phyloP scores from a whole-genome alignment of 352 stramenopile species.

The Globisporangium heterothallicum region DNA sequence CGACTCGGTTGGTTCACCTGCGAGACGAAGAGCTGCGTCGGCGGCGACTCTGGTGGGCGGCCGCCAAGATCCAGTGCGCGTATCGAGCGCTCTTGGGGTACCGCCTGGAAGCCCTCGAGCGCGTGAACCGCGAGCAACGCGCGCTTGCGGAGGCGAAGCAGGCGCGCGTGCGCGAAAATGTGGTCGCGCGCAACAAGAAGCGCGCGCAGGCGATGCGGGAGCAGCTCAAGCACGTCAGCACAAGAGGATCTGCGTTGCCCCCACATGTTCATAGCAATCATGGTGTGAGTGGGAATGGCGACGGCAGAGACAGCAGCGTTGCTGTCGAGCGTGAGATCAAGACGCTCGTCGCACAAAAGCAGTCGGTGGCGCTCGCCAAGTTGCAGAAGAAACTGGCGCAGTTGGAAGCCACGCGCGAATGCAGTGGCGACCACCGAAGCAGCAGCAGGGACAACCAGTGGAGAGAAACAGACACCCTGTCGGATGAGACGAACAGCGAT shows the following conservation, averaged over 20 bases:
- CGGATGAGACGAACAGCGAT: not conserved
- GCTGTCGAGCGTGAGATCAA: not conserved
- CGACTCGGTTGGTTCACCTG: constrained; percentile 12
- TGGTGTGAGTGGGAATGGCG: too few relatives aligned
- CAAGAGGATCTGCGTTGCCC: too few relatives aligned
- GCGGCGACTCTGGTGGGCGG: constrained; percentile 24
- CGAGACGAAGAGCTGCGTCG: constrained; percentile 20
- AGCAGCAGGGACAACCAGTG: not conserved
- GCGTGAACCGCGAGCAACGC: constrained; percentile 18
- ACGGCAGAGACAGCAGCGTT: not conserved
- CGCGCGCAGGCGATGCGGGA: constrained; percentile 35
- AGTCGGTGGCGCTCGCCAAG: constrained; percentile 4
- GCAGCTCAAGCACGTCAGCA: too few relatives aligned
- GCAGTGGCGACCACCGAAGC: not conserved
- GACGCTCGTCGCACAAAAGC: constrained; percentile 1
- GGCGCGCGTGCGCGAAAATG: constrained; percentile 23
- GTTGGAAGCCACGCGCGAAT: constrained; percentile 2
- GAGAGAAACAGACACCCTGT: not conserved
- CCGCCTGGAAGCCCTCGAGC: constrained; percentile 13
- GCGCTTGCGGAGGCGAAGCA: constrained; percentile 25
- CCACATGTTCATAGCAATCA: too few relatives aligned
- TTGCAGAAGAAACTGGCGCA: constrained; percentile 7
- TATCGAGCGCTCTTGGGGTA: constrained; percentile 17
- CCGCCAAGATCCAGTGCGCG: constrained; percentile 24
- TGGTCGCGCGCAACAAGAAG: constrained; percentile 35